A percentile compares a stretch with the other conserved stretches of the same genome.
Conservation (phyloP, 202 grass and related monocot species). For the Brachypodium distachyon region DNA sequence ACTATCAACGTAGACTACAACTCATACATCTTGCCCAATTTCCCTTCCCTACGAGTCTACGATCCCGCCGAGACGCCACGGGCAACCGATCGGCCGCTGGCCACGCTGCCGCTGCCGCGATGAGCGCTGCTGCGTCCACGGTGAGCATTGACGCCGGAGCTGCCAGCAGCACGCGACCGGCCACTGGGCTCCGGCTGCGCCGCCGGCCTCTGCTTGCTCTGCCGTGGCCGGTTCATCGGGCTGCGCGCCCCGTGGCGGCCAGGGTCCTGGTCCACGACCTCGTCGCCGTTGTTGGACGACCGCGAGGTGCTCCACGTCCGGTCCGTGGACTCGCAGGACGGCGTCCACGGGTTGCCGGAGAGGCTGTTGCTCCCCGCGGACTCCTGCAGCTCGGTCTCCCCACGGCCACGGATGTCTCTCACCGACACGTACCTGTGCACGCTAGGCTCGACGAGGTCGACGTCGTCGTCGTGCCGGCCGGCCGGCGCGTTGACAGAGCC, state of each 20-base stretch:
- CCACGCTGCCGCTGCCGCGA: slow-evolving; percentile 18
- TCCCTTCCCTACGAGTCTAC: slow-evolving; percentile 14
- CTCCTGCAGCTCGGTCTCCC: slow-evolving; percentile 72
- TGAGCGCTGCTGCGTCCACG: slow-evolving; percentile 38
- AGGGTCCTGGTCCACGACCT: slow-evolving; percentile 40
- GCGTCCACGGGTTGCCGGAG: slow-evolving; percentile 48
- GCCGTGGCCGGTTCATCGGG: slow-evolving; percentile 12
- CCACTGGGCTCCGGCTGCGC: slow-evolving; percentile 15
- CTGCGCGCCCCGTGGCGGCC: neutral
- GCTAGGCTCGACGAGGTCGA: slow-evolving; percentile 34
- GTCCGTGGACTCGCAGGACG: slow-evolving; percentile 60
- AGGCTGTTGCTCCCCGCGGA: slow-evolving; percentile 91
- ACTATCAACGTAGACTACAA: slow-evolving; percentile 12
- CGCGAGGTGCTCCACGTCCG: slow-evolving; percentile 41
- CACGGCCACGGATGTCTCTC: slow-evolving; percentile 36
- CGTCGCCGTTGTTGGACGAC: slow-evolving; percentile 52
- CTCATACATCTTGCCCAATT: neutral
- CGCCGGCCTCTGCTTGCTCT: slow-evolving; percentile 27
- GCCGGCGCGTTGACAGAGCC: slow-evolving; percentile 28
- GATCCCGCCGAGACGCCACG: slow-evolving; percentile 28
- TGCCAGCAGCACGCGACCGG: slow-evolving; percentile 7
- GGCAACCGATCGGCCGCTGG: slow-evolving; percentile 34
- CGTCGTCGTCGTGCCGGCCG: slow-evolving; percentile 22
- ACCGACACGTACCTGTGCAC: slow-evolving; percentile 39
- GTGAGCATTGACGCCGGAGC: slow-evolving; percentile 18